A percentile compares a stretch with the other conserved stretches of the same genome.
These are phyloP conservation scores for Leptographium galeiforme DNA, from an alignment of 2,329 filamentous ascomycete species.

Conservation along the genomic window DNA sequence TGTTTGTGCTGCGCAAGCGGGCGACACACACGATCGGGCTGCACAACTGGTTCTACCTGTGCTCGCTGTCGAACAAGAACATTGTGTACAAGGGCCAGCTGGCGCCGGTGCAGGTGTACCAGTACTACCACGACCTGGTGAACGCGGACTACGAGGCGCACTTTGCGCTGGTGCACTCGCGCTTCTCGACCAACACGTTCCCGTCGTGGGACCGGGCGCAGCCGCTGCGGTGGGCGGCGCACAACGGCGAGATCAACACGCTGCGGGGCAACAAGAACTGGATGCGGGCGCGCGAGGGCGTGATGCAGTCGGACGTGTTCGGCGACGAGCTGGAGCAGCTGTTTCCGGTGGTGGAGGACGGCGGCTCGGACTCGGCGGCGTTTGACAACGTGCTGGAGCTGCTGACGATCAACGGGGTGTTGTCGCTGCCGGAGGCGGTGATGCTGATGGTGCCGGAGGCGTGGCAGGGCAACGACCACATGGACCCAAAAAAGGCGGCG, in stretches of 20 bases:
- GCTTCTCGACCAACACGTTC: constrained; percentile 97
- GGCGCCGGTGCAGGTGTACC: constrained; percentile 87
- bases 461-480: constrained; percentile 84
- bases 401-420: constrained; percentile 85
- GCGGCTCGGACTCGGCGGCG: constrained; percentile 89
- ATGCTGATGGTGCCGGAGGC: constrained; percentile 99
- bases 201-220: constrained; percentile 97
- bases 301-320: constrained; percentile 86
- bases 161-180: constrained; percentile 91
- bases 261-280: constrained; percentile 97
- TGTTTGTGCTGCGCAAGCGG: constrained; percentile 89
- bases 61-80: constrained; percentile 93
- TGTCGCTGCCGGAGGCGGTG: constrained; percentile 88
- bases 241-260: constrained; percentile 98
- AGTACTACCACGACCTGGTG: constrained; percentile 94
- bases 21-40: constrained; percentile 88
- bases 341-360: constrained; percentile 92
- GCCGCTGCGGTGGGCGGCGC: constrained; percentile 88
- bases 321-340: constrained; percentile 81
- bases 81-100: constrained; percentile 98
- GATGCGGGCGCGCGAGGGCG: constrained; percentile 94
- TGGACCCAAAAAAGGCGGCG: constrained; percentile 90
- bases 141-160: constrained; percentile 96
- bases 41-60: constrained; percentile 98
- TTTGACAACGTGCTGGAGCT: constrained; percentile 96